These are phyloP conservation scores for Saccharomycopsis synnaedendra DNA, from an alignment of 805 yeast species.

Conservation along the genomic window DNA sequence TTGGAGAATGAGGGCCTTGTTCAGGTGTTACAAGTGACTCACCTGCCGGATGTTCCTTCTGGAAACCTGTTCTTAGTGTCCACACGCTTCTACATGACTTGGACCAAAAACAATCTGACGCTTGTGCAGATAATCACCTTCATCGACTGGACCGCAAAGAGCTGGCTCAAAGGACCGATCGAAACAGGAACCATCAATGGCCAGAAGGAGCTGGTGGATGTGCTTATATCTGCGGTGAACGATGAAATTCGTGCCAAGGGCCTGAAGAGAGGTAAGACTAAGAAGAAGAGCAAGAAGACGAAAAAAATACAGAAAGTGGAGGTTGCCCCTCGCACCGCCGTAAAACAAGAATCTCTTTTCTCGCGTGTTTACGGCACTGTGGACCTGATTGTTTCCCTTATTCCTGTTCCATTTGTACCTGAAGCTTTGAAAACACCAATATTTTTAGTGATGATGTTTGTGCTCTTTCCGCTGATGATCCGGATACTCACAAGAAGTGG, in stretches of 20 bases:
- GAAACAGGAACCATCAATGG: constrained; percentile 69
- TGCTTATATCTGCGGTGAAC: constrained; percentile 36
- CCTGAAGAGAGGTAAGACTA: background rate
- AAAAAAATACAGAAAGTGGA: background rate
- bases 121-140: constrained; percentile 39
- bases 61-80: constrained; percentile 56
- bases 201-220: constrained; percentile 46
- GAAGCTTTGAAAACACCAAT: constrained; percentile 1
- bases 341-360: background rate
- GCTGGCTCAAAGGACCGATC: constrained; percentile 69
- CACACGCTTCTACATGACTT: constrained; percentile 45
- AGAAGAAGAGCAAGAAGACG: background rate
- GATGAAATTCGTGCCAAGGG: constrained; percentile 7
- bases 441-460: background rate
- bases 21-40: constrained; percentile 43
- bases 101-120: constrained; percentile 53
- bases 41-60: constrained; percentile 77
- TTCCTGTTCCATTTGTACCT: constrained; percentile 6
- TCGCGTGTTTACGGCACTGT: background rate
- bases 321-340: background rate
- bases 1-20: constrained; percentile 29
- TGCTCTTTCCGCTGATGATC: background rate
- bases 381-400: background rate
- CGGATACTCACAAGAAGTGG: background rate
- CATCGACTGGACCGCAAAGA: constrained; percentile 63